phyloP scores from a whole-genome alignment of 441 rosid species.

The Pelargonium citronellum region DNA sequence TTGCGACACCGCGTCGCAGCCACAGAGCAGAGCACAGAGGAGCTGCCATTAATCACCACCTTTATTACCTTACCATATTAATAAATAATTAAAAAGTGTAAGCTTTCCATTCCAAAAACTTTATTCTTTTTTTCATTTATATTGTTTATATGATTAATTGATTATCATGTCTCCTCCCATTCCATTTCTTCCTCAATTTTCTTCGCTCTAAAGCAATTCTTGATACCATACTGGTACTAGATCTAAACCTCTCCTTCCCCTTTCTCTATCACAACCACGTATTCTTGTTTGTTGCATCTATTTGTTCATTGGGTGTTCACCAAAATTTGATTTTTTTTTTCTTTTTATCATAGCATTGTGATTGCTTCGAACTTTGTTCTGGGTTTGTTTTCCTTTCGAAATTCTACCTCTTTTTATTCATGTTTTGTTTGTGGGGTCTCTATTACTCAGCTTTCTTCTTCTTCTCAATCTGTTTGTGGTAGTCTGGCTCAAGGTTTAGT shows the following conservation, averaged over 20 bases:
- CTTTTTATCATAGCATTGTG: neutral
- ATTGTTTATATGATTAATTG: too few relatives aligned
- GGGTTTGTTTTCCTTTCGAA: neutral
- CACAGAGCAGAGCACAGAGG: too few relatives aligned
- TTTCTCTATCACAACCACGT: neutral
- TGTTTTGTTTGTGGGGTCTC: neutral
- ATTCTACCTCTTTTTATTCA: neutral
- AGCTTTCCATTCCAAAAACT: too few relatives aligned
- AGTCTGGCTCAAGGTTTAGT: neutral
- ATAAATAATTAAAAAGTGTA: too few relatives aligned
- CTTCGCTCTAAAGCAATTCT: neutral
- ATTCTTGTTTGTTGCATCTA: neutral
- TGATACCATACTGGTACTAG: neutral
- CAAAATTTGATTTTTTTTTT: neutral
- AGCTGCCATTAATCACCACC: too few relatives aligned
- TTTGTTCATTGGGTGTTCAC: neutral
- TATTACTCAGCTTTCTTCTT: neutral
- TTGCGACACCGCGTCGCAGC: too few relatives aligned
- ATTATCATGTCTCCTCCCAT: too few relatives aligned
- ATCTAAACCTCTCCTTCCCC: neutral
- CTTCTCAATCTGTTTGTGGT: neutral
- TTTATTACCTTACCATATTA: too few relatives aligned
- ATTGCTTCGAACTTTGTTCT: neutral
- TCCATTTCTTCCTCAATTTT: neutral
- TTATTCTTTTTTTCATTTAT: too few relatives aligned